Percentiles rank a stretch among this genome's conserved stretches.
Conservation (phyloP, 148 eudicot genomes). For the Polygonum maritimum region DNA sequence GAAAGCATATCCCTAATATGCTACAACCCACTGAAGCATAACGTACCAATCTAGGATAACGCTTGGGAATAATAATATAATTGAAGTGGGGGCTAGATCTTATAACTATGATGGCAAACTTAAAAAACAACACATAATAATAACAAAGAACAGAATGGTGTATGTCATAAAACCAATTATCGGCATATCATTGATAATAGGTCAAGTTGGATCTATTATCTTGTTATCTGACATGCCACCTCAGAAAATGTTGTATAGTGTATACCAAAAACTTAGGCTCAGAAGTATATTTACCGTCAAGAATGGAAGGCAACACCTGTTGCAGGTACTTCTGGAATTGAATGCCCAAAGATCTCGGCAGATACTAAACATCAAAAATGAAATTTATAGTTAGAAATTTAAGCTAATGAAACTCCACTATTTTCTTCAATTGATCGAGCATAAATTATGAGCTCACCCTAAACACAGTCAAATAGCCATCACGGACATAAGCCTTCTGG, state of each 20-base stretch:
- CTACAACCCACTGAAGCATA: neutral
- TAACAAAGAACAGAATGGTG: neutral
- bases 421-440: neutral
- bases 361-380: conserved; percentile 47
- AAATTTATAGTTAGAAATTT: conserved; percentile 2
- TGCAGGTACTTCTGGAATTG: conserved; percentile 94
- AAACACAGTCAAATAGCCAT: conserved; percentile 86
- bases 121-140: neutral
- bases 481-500: conserved; percentile 88
- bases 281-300: conserved; percentile 60
- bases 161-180: neutral
- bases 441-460: conserved; percentile 36
- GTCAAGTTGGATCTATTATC: neutral
- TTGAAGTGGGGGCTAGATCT: neutral
- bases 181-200: neutral
- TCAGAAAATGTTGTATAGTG: neutral
- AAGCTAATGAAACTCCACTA: neutral
- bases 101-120: neutral
- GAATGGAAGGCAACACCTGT: conserved; percentile 88
- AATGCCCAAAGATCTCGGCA: conserved; percentile 85
- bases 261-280: neutral
- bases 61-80: neutral
- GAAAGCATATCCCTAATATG: neutral
- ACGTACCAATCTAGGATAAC: neutral
- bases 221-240: neutral